Evolutionary conservation across 768 basidiomycete species (phyloP).

Genomic region (Plicaturopsis crispa): DNA sequence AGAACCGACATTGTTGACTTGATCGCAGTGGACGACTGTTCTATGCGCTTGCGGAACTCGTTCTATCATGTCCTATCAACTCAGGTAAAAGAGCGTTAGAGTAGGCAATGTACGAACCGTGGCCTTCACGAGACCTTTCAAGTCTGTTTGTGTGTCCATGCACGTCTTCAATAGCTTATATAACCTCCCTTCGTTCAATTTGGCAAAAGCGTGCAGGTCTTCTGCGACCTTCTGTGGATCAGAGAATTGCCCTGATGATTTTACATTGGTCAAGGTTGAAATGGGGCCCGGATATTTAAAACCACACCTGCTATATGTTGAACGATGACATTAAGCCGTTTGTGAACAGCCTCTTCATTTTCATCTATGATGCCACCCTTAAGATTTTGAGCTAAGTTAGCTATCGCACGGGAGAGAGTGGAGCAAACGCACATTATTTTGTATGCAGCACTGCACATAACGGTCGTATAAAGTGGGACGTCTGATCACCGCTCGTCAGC

Average conservation of each 20-base stretch:
- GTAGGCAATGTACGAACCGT: constrained; percentile 40
- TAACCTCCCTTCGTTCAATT: constrained; percentile 75
- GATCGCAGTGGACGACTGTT: constrained; percentile 56
- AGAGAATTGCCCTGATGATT: constrained; percentile 38
- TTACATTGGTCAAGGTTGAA: neutral
- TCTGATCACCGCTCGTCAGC: no score
- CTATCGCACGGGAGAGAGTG: constrained; percentile 1
- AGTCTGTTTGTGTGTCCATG: constrained; percentile 77
- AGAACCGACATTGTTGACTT: constrained; percentile 63
- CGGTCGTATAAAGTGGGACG: constrained; percentile 66
- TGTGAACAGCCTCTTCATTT: constrained; percentile 57
- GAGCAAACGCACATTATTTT: constrained; percentile 70
- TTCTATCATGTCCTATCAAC: constrained; percentile 36
- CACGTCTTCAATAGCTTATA: constrained; percentile 81
- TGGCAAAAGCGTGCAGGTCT: constrained; percentile 79
- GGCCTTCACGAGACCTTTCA: constrained; percentile 74
- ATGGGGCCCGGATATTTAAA: constrained; percentile 4
- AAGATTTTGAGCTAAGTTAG: constrained; percentile 3
- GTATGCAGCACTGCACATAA: constrained; percentile 66
- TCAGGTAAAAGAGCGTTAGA: neutral
- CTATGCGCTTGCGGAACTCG: constrained; percentile 74
- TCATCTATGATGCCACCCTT: constrained; percentile 91
- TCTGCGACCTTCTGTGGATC: constrained; percentile 72
- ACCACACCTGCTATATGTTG: constrained; percentile 58
- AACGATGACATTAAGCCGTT: constrained; percentile 45